phyloP scores from a whole-genome alignment of 768 basidiomycete species.

The Mrakia frigida region DNA sequence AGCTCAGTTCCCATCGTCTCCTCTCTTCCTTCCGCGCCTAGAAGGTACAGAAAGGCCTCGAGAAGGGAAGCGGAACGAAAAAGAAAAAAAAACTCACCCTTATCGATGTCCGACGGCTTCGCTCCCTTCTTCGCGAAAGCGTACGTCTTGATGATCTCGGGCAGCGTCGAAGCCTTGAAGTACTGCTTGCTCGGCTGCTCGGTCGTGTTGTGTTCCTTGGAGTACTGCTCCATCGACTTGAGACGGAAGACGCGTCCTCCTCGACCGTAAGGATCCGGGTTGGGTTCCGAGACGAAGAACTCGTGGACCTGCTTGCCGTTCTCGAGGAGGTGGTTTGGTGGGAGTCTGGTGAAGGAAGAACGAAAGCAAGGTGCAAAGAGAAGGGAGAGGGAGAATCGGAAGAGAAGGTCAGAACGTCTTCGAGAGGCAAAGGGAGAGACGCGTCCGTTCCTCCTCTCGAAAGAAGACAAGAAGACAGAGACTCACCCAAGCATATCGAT shows the following conservation, averaged over 20 bases:
- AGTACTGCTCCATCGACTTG: constrained; percentile 91
- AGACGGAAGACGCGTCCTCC: constrained; percentile 43
- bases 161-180: constrained; percentile 87
- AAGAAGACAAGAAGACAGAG: background rate
- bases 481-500: constrained; percentile 97
- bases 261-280: constrained; percentile 9
- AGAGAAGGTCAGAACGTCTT: background rate
- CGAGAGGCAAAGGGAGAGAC: background rate
- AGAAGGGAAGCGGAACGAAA: background rate
- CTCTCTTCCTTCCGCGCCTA: background rate
- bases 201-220: constrained; percentile 85
- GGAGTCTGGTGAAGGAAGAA: constrained; percentile 54
- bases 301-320: constrained; percentile 90
- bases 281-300: constrained; percentile 58
- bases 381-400: background rate
- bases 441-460: too few relatives aligned
- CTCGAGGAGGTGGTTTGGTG: constrained; percentile 88
- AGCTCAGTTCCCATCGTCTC: background rate
- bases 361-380: background rate
- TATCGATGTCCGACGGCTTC: constrained; percentile 74
- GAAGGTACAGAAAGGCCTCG: background rate
- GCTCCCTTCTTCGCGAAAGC: constrained; percentile 82
- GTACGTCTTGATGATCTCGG: constrained; percentile 92
- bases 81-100: constrained; percentile 55
- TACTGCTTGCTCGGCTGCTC: constrained; percentile 99